Evolutionary conservation across 139 green algal species (phyloP), one percentile per base, ranked within the genome.

Genomic region (Chlamydomonas sphaeroides): DNA sequence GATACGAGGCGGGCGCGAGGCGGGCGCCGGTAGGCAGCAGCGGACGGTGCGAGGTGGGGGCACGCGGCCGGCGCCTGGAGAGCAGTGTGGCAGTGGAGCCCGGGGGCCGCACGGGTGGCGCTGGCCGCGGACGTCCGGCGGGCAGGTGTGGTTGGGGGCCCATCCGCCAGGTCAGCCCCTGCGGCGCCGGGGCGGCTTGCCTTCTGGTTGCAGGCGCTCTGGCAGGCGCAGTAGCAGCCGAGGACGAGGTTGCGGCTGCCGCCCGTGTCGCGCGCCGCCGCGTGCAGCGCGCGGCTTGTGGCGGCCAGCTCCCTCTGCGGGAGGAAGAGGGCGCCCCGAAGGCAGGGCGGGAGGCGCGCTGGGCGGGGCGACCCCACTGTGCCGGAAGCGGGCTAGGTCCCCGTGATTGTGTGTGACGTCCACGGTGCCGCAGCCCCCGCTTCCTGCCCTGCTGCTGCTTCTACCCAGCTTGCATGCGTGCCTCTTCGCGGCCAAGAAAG

Each of bases 141-240:
- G 45, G 8, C 14, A 20, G 45, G 45, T 51, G 8, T 51, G 45
- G 45, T 51, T 51, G 8, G 45, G 45, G n/a, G n/a, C n/a, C n/a
- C 14, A 20, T 51, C 14, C 8, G 45, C 45, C 14, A 20, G 45
- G 45, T 8, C 45, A 20, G 53, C 11, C 28, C 5, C 17, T 62
- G 5, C 10, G 11, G 5, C 20, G 28, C 61, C 11, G 5, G 30
- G 20, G 25, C 61, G 5, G 42, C 68, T 28, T 32, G 66, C 70
- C 32, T 39, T 65, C 53, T 28, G 32, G 25, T 49, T 18, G 70
- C 70, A 78, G 5, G 21, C 35, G 70, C n/a, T 53, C 33, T 65
- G 49, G 57, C 72, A 79, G 72, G 72, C 72, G 57, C 72, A 79
- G 36, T 56, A 68, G 72, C 72, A 79, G 35, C 72, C 72, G 11